phyloP scores from a whole-genome alignment of 345 rosid genomes.

The Aethionema arabicum region DNA sequence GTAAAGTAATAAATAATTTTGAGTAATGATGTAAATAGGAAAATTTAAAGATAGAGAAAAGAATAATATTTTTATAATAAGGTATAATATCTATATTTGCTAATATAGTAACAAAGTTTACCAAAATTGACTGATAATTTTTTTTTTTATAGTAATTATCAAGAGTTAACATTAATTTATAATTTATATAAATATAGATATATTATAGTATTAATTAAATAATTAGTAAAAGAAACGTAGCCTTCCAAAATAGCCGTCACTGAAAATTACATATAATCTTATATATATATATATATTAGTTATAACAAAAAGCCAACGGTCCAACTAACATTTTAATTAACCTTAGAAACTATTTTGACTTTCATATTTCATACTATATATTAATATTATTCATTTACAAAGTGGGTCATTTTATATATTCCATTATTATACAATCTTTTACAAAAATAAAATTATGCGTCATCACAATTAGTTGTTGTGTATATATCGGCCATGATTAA shows the following conservation, averaged over 20 bases:
- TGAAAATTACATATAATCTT: conserved; percentile 24
- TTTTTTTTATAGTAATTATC: too few relatives aligned
- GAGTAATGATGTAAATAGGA: background rate
- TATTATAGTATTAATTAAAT: too few relatives aligned
- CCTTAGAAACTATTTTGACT: conserved; percentile 10
- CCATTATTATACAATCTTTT: too few relatives aligned
- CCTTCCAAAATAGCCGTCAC: conserved; percentile 29
- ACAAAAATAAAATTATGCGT: conserved; percentile 1
- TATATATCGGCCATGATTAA: conserved; percentile 14
- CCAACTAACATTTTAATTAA: conserved; percentile 20
- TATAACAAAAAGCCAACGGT: conserved; percentile 25
- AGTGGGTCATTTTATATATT: conserved; percentile 9
- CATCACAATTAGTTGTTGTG: conserved; percentile 23
- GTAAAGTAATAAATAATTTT: background rate
- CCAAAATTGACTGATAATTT: too few relatives aligned
- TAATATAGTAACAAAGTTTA: too few relatives aligned
- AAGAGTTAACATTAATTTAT: too few relatives aligned
- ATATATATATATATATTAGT: background rate
- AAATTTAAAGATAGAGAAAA: background rate
- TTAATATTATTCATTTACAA: conserved; percentile 6
- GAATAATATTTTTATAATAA: background rate
- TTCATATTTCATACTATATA: conserved; percentile 7
- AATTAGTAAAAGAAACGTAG: conserved; percentile 25
- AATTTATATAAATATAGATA: too few relatives aligned
- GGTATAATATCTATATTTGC: background rate